These are phyloP conservation scores for Candida andamanensis DNA, from an alignment of 805 yeast genomes.

Conservation along the genomic window DNA sequence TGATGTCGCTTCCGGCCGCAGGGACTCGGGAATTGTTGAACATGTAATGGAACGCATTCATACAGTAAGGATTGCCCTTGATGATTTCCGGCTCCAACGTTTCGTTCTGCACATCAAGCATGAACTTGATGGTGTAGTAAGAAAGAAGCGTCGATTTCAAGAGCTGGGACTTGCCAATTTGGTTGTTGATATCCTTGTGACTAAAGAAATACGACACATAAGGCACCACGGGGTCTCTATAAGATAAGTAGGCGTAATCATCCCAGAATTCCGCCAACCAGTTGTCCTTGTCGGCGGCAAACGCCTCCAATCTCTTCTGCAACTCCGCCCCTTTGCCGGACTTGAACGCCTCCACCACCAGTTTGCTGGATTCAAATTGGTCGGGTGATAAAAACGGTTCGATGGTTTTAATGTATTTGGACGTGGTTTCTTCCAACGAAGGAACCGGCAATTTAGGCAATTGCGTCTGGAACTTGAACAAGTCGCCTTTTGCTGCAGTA, in stretches of 20 bases:
- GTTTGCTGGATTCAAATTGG: slow-evolving; percentile 47
- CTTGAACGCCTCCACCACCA: slow-evolving; percentile 61
- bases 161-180: slow-evolving; percentile 58
- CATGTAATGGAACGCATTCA: slow-evolving; percentile 89
- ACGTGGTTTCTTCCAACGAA: slow-evolving; percentile 61
- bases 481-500: slow-evolving; percentile 49
- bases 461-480: slow-evolving; percentile 64
- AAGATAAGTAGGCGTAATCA: slow-evolving; percentile 83
- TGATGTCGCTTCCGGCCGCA: slow-evolving; percentile 55
- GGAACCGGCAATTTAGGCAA: slow-evolving; percentile 91
- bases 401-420: slow-evolving; percentile 64
- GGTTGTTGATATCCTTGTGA: slow-evolving; percentile 63
- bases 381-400: slow-evolving; percentile 57
- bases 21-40: slow-evolving; percentile 88
- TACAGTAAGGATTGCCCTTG: slow-evolving; percentile 81
- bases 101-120: slow-evolving; percentile 61
- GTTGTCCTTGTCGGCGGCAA: slow-evolving; percentile 63
- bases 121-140: slow-evolving; percentile 62
- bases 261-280: slow-evolving; percentile 96
- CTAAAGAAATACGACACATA: slow-evolving; percentile 86
- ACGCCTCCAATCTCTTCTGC: slow-evolving; percentile 58
- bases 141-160: slow-evolving; percentile 74
- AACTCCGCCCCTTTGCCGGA: slow-evolving; percentile 55
- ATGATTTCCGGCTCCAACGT: slow-evolving; percentile 75
- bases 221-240: slow-evolving; percentile 93